phyloP scores from a whole-genome alignment of 2,329 filamentous ascomycete species.

The Intubia oerlemansii region DNA sequence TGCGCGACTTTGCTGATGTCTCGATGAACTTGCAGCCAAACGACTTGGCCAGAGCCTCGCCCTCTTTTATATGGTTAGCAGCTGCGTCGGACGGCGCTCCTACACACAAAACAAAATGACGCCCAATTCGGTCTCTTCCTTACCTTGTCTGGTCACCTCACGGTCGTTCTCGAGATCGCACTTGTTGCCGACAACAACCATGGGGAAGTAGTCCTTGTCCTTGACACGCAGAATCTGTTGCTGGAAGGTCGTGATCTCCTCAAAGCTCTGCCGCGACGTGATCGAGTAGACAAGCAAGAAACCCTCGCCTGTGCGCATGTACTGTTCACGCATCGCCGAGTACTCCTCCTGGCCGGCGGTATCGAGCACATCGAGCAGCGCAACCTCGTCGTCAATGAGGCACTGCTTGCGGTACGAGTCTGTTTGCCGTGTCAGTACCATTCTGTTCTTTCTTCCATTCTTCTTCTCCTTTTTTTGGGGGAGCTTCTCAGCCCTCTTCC shows the following conservation, averaged over 20 bases:
- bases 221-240: slow-evolving; percentile 97
- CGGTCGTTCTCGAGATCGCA: slow-evolving; percentile 91
- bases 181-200: slow-evolving; percentile 98
- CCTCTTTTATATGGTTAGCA: slow-evolving; percentile 39
- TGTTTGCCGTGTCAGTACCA: no score
- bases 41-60: slow-evolving; percentile 60
- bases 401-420: slow-evolving; percentile 99
- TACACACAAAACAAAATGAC: not conserved
- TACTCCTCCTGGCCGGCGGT: slow-evolving; percentile 98
- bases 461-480: no score
- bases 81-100: no score
- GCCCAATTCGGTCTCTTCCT: no score
- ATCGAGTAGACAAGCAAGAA: slow-evolving; percentile 98
- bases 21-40: slow-evolving; percentile 99
- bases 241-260: slow-evolving; percentile 97
- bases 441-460: no score
- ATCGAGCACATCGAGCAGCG: slow-evolving; percentile 91
- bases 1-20: slow-evolving; percentile 92
- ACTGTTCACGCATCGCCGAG: slow-evolving; percentile 97
- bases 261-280: slow-evolving; percentile 89
- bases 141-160: slow-evolving; percentile 82
- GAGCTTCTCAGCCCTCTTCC: no score
- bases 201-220: slow-evolving; percentile 99
- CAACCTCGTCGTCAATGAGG: slow-evolving; percentile 94
- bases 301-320: slow-evolving; percentile 97